phyloP scores from a whole-genome alignment of 805 yeast genomes.

The Cyberlindnera misumaiensis region DNA sequence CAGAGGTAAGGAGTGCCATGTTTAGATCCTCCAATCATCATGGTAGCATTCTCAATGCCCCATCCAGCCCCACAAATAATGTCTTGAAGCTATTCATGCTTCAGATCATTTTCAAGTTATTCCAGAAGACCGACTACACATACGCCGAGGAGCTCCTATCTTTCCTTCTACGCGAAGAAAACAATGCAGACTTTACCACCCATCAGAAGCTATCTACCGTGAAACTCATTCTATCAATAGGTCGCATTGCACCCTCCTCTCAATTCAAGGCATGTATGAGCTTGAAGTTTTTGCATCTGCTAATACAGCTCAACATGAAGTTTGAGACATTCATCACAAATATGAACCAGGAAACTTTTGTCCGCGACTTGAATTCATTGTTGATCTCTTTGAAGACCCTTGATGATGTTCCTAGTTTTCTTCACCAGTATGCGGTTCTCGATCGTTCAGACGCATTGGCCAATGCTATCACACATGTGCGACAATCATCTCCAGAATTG shows the following conservation, averaged over 20 bases:
- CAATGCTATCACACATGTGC: constrained; percentile 2
- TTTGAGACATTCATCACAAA: constrained; percentile 17
- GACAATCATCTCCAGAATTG: background rate
- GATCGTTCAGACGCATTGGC: constrained; percentile 9
- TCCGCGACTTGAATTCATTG: constrained; percentile 4
- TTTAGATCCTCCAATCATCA: background rate
- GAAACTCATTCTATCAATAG: constrained; percentile 16
- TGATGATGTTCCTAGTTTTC: constrained; percentile 10
- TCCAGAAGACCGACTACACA: constrained; percentile 11
- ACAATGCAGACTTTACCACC: constrained; percentile 1
- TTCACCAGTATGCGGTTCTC: constrained; percentile 8
- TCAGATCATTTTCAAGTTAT: constrained; percentile 18
- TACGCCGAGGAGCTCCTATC: constrained; percentile 2
- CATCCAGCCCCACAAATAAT: background rate
- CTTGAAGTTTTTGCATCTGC: constrained; percentile 16
- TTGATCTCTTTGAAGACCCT: constrained; percentile 1
- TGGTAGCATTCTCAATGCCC: background rate
- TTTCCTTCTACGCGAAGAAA: constrained; percentile 11
- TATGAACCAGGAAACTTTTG: constrained; percentile 5
- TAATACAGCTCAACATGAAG: constrained; percentile 10
- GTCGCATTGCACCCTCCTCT: constrained; percentile 10
- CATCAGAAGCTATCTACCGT: constrained; percentile 11
- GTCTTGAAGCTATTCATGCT: constrained; percentile 16
- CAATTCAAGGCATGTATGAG: constrained; percentile 17
- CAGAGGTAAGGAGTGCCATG: constrained; percentile 6